These are phyloP conservation scores for Nematodospora valgi DNA, from an alignment of 805 yeast species.

Conservation along the genomic window DNA sequence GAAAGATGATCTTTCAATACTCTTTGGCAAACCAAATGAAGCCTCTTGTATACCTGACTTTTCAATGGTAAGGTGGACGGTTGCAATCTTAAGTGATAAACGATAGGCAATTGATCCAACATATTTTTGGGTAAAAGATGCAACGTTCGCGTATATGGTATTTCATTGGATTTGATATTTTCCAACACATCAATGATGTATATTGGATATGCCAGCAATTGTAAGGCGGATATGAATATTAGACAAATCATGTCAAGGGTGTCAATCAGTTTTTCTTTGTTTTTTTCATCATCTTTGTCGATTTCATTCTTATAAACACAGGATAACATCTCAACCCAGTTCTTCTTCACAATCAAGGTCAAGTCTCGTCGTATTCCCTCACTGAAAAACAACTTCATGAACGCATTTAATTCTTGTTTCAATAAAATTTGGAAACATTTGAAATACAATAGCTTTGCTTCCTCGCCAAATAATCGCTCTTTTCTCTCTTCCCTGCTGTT, in stretches of 20 bases:
- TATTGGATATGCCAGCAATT: conserved; percentile 45
- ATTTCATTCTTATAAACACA: conserved; percentile 6
- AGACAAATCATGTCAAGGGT: conserved; percentile 35
- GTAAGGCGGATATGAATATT: conserved; percentile 49
- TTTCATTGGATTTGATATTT: conserved; percentile 37
- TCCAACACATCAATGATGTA: conserved; percentile 46
- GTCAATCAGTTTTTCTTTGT: conserved; percentile 1
- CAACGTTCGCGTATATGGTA: conserved; percentile 48
- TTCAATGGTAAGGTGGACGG: conserved; percentile 38
- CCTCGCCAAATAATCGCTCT: conserved; percentile 42
- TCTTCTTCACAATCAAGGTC: conserved; percentile 23
- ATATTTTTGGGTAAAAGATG: conserved; percentile 37
- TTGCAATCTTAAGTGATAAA: conserved; percentile 33
- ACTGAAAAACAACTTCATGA: conserved; percentile 10
- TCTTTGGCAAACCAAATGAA: conserved; percentile 11
- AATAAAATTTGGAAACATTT: conserved; percentile 51
- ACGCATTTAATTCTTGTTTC: conserved; percentile 37
- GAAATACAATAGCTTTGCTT: conserved; percentile 42
- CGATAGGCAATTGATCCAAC: conserved; percentile 35
- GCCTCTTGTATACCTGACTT: conserved; percentile 30
- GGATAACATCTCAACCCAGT: conserved; percentile 28
- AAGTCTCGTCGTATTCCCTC: conserved; percentile 17
- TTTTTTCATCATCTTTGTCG: conserved; percentile 1
- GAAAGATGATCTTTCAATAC: conserved; percentile 6
- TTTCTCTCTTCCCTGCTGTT: conserved; percentile 15